Evolutionary conservation across 768 basidiomycete species (phyloP).

Genomic region (Podaxis mareebaensis): DNA sequence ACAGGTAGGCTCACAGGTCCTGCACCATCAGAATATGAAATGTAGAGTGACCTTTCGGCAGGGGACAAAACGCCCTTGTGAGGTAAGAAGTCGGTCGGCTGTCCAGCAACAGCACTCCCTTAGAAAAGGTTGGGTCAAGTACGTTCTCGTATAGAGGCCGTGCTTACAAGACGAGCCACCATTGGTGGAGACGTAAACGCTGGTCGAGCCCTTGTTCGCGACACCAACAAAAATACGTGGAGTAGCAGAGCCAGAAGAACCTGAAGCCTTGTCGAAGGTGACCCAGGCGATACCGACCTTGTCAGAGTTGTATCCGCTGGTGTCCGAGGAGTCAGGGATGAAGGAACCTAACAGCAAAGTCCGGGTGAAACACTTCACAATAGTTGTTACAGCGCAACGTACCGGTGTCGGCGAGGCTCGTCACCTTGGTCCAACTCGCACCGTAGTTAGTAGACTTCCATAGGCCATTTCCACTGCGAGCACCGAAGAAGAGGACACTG

Average conservation of each 20-base stretch:
- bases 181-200: constrained; percentile 57
- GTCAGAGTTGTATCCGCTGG: constrained; percentile 43
- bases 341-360: constrained; percentile 43
- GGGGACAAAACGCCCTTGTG: constrained; percentile 70
- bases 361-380: background rate
- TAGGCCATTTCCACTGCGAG: constrained; percentile 62
- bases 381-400: constrained; percentile 16
- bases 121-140: background rate
- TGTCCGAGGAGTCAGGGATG: constrained; percentile 52
- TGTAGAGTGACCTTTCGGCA: constrained; percentile 54
- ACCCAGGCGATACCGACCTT: constrained; percentile 59
- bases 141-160: background rate
- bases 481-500: constrained; percentile 62
- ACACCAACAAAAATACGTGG: constrained; percentile 71
- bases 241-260: constrained; percentile 50
- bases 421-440: constrained; percentile 58
- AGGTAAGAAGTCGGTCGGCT: constrained; percentile 56
- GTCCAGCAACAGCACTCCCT: constrained; percentile 62
- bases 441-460: constrained; percentile 68
- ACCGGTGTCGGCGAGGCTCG: constrained; percentile 60
- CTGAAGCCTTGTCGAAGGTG: constrained; percentile 63
- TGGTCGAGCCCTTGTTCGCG: constrained; percentile 52
- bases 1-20: constrained; percentile 43
- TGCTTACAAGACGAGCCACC: constrained; percentile 57
- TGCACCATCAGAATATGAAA: constrained; percentile 63